Evolutionary conservation across 2,329 filamentous ascomycete species (phyloP).

Genomic region (Huntiella moniliformis): DNA sequence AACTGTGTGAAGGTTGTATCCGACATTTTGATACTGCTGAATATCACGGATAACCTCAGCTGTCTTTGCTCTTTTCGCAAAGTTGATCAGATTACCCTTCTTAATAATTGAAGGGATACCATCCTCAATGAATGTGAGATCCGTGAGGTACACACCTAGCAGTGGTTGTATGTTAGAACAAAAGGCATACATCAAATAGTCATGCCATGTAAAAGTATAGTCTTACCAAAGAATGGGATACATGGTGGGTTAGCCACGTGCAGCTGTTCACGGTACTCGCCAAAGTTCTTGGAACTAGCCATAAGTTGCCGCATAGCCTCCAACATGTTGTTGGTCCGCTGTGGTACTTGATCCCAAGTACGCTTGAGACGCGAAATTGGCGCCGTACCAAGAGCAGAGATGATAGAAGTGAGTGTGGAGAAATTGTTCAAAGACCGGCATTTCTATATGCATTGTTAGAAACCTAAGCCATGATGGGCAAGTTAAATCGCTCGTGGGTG

Average conservation of each 20-base stretch:
- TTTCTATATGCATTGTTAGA: slow-evolving; percentile 39
- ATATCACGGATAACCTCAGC: slow-evolving; percentile 97
- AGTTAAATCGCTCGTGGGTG: not conserved
- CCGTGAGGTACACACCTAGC: slow-evolving; percentile 81
- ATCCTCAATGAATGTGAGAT: slow-evolving; percentile 96
- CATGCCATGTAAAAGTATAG: not conserved
- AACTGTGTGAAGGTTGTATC: slow-evolving; percentile 80
- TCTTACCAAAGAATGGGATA: slow-evolving; percentile 85
- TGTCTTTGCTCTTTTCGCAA: slow-evolving; percentile 93
- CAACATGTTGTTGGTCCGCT: slow-evolving; percentile 58
- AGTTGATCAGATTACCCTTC: slow-evolving; percentile 93
- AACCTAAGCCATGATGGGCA: not conserved
- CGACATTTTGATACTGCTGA: slow-evolving; percentile 94
- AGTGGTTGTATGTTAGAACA: not conserved
- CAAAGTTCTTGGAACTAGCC: slow-evolving; percentile 96
- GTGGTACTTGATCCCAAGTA: slow-evolving; percentile 87
- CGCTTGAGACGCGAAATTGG: slow-evolving; percentile 85
- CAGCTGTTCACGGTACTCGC: slow-evolving; percentile 82
- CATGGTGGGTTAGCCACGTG: slow-evolving; percentile 90
- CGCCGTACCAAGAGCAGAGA: slow-evolving; percentile 83
- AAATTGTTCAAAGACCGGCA: slow-evolving; percentile 89
- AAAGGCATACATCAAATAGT: not conserved
- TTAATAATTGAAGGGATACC: slow-evolving; percentile 93
- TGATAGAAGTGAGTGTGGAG: slow-evolving; percentile 91
- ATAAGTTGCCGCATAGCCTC: slow-evolving; percentile 89